phyloP scores from a whole-genome alignment of 2,329 filamentous ascomycete genomes.

The Xylaria sp. region DNA sequence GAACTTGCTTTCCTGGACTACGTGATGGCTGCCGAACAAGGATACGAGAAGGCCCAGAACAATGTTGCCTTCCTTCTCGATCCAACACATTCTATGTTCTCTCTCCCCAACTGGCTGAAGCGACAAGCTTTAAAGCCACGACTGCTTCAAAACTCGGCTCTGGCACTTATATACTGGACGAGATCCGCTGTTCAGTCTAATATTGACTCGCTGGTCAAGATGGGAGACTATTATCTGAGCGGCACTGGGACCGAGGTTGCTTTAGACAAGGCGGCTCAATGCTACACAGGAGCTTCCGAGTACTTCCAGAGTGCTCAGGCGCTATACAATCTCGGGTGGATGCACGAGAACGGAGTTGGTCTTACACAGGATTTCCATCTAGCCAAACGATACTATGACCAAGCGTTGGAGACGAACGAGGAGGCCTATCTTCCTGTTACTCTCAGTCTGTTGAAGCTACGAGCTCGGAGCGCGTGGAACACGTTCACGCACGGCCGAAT shows the following conservation, averaged over 20 bases:
- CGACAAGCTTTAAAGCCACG: slow-evolving; percentile 50
- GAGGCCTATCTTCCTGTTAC: slow-evolving; percentile 96
- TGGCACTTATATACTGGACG: slow-evolving; percentile 94
- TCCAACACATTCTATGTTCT: slow-evolving; percentile 70
- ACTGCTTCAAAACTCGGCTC: slow-evolving; percentile 61
- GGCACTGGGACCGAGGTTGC: slow-evolving; percentile 79
- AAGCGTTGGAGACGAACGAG: slow-evolving; percentile 87
- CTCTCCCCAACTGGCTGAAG: slow-evolving; percentile 64
- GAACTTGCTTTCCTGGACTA: slow-evolving; percentile 84
- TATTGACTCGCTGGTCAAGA: slow-evolving; percentile 93
- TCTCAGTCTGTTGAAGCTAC: slow-evolving; percentile 84
- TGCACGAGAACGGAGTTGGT: slow-evolving; percentile 97
- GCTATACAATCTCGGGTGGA: slow-evolving; percentile 97
- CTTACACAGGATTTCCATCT: slow-evolving; percentile 96
- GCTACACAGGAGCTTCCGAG: slow-evolving; percentile 92
- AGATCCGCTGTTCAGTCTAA: slow-evolving; percentile 93
- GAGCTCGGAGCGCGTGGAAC: slow-evolving; percentile 92
- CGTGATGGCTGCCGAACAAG: slow-evolving; percentile 90
- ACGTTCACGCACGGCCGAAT: slow-evolving; percentile 88
- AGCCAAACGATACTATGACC: slow-evolving; percentile 94
- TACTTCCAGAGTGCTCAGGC: slow-evolving; percentile 93
- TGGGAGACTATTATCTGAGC: slow-evolving; percentile 95
- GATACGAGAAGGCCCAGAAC: slow-evolving; percentile 87
- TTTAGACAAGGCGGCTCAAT: slow-evolving; percentile 87
- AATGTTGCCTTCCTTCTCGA: slow-evolving; percentile 91